Conservation (phyloP, 2,329 filamentous ascomycete species). For the Colletotrichum horii region DNA sequence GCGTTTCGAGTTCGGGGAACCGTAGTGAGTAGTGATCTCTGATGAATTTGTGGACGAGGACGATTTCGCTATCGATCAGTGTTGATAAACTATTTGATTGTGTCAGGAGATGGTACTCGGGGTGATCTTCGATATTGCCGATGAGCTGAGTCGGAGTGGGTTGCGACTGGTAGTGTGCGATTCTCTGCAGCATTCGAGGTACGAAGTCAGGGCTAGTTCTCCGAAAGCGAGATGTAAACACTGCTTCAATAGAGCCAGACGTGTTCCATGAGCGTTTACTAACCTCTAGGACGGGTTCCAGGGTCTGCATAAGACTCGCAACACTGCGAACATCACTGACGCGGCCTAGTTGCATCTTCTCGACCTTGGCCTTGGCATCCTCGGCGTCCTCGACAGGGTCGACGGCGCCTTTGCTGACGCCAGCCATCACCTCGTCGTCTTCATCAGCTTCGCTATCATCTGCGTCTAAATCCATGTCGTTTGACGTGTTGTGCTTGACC, state of each 20-base stretch:
- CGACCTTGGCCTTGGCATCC: slow-evolving; percentile 77
- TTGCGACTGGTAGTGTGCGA: slow-evolving; percentile 75
- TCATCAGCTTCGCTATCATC: slow-evolving; percentile 58
- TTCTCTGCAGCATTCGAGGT: slow-evolving; percentile 70
- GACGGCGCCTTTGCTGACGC: slow-evolving; percentile 47
- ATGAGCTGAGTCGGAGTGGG: slow-evolving; percentile 70
- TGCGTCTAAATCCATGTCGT: slow-evolving; percentile 64
- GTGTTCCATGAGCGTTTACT: slow-evolving; percentile 42
- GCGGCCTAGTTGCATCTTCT: slow-evolving; percentile 78
- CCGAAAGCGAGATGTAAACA: slow-evolving; percentile 68
- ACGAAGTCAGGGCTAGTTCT: slow-evolving; percentile 72
- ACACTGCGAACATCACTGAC: slow-evolving; percentile 83
- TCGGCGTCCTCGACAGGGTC: slow-evolving; percentile 68
- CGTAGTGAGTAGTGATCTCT: slow-evolving; percentile 93
- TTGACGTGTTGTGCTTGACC: slow-evolving; percentile 43
- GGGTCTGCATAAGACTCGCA: slow-evolving; percentile 78
- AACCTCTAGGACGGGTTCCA: slow-evolving; percentile 84
- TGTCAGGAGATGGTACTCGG: slow-evolving; percentile 87
- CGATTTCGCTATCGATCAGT: slow-evolving; percentile 90
- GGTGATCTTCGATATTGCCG: slow-evolving; percentile 89
- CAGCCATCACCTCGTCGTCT: slow-evolving; percentile 64
- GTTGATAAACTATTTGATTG: slow-evolving; percentile 90
- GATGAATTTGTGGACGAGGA: slow-evolving; percentile 93
- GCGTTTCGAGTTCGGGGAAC: slow-evolving; percentile 89
- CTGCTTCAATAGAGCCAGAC: slow-evolving; percentile 29